Evolutionary conservation across 2,329 filamentous ascomycete species (phyloP).

Genomic region (Didymella glomerata): DNA sequence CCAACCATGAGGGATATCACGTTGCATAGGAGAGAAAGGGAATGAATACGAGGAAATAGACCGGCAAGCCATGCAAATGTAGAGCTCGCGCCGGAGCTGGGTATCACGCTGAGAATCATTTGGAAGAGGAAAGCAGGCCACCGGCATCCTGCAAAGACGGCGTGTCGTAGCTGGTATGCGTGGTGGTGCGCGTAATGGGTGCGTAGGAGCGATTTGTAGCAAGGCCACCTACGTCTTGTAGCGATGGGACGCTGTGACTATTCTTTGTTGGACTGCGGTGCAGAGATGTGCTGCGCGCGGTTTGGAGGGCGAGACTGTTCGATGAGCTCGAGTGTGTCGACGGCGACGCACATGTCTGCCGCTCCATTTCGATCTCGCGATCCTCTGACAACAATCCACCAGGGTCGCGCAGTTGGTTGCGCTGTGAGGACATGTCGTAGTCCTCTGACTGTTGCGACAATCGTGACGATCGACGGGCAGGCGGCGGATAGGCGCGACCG

Average conservation of each 20-base stretch:
- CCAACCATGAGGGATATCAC: slow-evolving; percentile 36
- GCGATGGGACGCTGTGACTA: slow-evolving; percentile 36
- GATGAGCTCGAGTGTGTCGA: slow-evolving; percentile 30
- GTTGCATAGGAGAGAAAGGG: slow-evolving; percentile 14
- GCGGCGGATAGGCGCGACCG: slow-evolving; percentile 36
- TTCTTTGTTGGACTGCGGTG: slow-evolving; percentile 35
- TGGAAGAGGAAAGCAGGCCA: slow-evolving; percentile 41
- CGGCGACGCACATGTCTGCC: slow-evolving; percentile 21
- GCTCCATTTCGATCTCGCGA: slow-evolving; percentile 31
- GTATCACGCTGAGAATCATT: slow-evolving; percentile 44
- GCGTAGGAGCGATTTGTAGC: slow-evolving; percentile 26
- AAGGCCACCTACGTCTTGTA: slow-evolving; percentile 45
- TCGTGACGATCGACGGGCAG: slow-evolving; percentile 43
- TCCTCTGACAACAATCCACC: slow-evolving; percentile 39
- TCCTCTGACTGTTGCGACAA: slow-evolving; percentile 48
- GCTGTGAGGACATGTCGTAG: slow-evolving; percentile 37
- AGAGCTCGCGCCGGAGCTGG: slow-evolving; percentile 35
- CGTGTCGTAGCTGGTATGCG: slow-evolving; percentile 34
- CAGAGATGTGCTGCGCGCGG: slow-evolving; percentile 21
- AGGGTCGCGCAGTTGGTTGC: slow-evolving; percentile 38
- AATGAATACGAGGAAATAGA: slow-evolving; percentile 16
- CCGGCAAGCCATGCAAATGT: slow-evolving; percentile 34
- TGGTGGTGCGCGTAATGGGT: slow-evolving; percentile 33
- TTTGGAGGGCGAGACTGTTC: slow-evolving; percentile 19
- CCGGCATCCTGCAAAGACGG: slow-evolving; percentile 46